phyloP scores from a whole-genome alignment of 2,329 filamentous ascomycete species.

The Amauroascus niger region DNA sequence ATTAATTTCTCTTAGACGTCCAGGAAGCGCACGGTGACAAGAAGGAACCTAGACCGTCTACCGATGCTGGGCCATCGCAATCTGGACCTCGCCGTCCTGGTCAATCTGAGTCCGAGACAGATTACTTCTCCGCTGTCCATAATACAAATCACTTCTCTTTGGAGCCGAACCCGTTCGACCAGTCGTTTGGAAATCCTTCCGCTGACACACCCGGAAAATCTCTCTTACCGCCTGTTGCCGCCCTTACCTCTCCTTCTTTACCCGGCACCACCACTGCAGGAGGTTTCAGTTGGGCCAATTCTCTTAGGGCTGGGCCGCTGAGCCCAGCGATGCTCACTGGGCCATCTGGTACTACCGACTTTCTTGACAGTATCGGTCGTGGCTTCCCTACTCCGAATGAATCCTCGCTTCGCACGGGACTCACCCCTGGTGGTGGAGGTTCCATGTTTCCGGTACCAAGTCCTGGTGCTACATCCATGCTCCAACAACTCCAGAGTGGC shows the following conservation, averaged over 20 bases:
- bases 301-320: conserved; percentile 79
- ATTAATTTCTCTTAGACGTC: conserved; percentile 11
- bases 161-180: conserved; percentile 95
- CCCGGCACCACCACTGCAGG: conserved; percentile 63
- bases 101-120: conserved; percentile 25
- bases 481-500: conserved; percentile 67
- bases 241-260: conserved; percentile 81
- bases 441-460: conserved; percentile 94
- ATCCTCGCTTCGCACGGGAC: conserved; percentile 78
- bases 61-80: conserved; percentile 52
- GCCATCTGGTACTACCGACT: conserved; percentile 62
- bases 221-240: conserved; percentile 78
- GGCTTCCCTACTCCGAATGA: conserved; percentile 95
- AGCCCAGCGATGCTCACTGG: conserved; percentile 97
- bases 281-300: conserved; percentile 70
- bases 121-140: conserved; percentile 58
- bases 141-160: conserved; percentile 42
- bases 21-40: conserved; percentile 18
- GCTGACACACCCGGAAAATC: conserved; percentile 72
- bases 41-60: conserved; percentile 37
- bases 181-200: conserved; percentile 65
- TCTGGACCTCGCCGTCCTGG: conserved; percentile 57
- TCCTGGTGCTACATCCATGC: conserved; percentile 65
- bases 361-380: conserved; percentile 76
- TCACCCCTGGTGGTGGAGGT: conserved; percentile 88